Conservation (phyloP, 2,329 filamentous ascomycete species). For the Colletotrichum sp. region DNA sequence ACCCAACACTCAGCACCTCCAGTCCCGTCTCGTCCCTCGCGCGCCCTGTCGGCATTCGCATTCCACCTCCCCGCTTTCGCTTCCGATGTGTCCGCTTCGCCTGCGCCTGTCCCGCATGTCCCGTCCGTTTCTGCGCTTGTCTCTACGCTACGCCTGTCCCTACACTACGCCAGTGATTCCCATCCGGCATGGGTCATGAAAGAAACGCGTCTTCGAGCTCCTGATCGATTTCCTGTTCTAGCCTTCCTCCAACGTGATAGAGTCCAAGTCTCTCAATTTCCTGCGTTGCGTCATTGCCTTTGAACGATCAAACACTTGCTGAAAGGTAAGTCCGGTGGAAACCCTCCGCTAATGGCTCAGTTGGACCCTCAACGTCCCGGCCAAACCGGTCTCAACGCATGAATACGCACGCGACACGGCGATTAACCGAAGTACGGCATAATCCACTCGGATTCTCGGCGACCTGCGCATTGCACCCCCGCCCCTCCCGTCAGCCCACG, state of each 20-base stretch:
- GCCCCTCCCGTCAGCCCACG: not conserved
- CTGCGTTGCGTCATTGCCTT: not conserved
- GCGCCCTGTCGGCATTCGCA: not conserved
- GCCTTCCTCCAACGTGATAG: not conserved
- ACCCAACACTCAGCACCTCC: not conserved
- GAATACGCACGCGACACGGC: not conserved
- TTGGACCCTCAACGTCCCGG: conserved; percentile 4
- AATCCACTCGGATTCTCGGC: not conserved
- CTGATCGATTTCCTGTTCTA: not conserved
- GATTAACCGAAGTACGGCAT: not conserved
- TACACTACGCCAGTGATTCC: not conserved
- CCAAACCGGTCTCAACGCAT: not conserved
- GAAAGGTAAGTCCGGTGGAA: not conserved
- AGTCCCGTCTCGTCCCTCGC: not conserved
- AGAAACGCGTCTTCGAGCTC: not conserved
- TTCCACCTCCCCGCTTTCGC: not conserved
- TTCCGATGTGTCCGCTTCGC: not conserved
- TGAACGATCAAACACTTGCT: not conserved
- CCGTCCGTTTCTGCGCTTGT: not conserved
- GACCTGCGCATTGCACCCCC: not conserved
- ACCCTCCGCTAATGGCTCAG: not conserved
- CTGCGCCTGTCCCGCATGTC: not conserved
- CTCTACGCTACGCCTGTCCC: not conserved
- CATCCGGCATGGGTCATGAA: not conserved
- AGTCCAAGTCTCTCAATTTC: not conserved